phyloP scores from a whole-genome alignment of 176 grass and related monocot genomes.

The Typha latifolia region DNA sequence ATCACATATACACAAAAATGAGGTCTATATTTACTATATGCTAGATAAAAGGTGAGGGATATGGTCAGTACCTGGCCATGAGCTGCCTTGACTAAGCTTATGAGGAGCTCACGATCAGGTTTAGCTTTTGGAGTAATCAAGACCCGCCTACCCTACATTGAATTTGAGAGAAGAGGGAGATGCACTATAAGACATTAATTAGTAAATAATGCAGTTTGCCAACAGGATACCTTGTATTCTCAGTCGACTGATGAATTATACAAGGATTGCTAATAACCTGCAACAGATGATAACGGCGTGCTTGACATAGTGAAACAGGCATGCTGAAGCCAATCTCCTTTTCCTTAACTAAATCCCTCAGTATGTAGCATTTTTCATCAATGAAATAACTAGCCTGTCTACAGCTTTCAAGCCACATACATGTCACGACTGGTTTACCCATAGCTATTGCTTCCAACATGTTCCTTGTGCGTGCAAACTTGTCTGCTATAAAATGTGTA shows the following conservation, averaged over 20 bases:
- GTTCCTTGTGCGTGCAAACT: constrained; percentile 82
- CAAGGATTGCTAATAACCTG: constrained; percentile 38
- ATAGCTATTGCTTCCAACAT: constrained; percentile 83
- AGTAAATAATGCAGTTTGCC: neutral
- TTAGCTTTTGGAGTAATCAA: constrained; percentile 63
- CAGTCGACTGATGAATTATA: constrained; percentile 9
- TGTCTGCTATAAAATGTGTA: constrained; percentile 72
- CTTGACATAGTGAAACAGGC: constrained; percentile 52
- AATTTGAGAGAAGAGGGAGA: neutral
- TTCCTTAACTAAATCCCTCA: constrained; percentile 80
- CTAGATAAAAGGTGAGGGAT: neutral
- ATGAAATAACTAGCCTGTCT: constrained; percentile 55
- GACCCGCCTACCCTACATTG: constrained; percentile 58
- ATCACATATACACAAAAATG: constrained; percentile 6
- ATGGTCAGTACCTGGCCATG: constrained; percentile 49
- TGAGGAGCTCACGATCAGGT: constrained; percentile 60
- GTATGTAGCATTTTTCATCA: constrained; percentile 70
- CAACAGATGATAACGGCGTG: constrained; percentile 54
- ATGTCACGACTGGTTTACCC: constrained; percentile 67
- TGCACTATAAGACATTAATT: constrained; percentile 3
- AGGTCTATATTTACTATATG: neutral
- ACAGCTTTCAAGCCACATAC: constrained; percentile 82
- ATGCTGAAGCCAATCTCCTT: constrained; percentile 75
- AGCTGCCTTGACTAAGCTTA: constrained; percentile 56
- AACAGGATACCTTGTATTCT: too few species aligned